These are phyloP conservation scores for Neurospora sp. DNA, from an alignment of 2,329 filamentous ascomycete genomes.

Conservation along the genomic window DNA sequence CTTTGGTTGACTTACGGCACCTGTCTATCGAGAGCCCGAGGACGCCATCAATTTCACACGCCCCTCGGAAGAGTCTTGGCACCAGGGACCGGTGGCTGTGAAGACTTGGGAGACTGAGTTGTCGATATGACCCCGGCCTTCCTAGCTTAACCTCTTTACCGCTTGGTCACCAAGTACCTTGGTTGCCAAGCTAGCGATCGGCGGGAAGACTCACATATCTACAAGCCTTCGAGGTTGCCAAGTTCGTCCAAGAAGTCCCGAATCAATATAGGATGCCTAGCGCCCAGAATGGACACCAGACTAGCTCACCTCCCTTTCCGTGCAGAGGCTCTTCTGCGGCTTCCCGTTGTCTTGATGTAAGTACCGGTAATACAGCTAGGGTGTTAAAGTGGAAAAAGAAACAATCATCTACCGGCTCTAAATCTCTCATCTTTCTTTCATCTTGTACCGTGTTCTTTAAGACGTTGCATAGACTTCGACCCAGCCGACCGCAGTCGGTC, in stretches of 20 bases:
- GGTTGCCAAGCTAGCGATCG: conserved; percentile 10
- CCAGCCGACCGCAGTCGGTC: conserved; percentile 3
- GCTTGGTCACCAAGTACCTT: conserved; percentile 3
- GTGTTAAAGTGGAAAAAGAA: not conserved
- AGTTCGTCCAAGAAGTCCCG: conserved; percentile 7
- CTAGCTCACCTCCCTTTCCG: conserved; percentile 11
- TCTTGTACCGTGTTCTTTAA: not conserved
- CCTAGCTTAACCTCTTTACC: conserved; percentile 13
- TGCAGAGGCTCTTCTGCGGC: conserved; percentile 12
- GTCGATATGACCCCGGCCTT: conserved; percentile 5
- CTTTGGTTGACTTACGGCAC: not conserved
- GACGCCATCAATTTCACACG: conserved; percentile 2
- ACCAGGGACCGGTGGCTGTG: conserved; percentile 5
- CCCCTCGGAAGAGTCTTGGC: conserved; percentile 12
- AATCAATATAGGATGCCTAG: conserved; percentile 17
- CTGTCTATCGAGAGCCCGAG: not conserved
- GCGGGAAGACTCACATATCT: conserved; percentile 14
- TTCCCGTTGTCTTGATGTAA: conserved; percentile 10
- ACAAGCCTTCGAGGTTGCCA: conserved; percentile 15
- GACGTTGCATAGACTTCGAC: not conserved
- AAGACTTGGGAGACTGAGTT: conserved; percentile 9
- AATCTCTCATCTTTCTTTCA: not conserved
- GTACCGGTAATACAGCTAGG: conserved; percentile 6
- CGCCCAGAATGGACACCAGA: conserved; percentile 13
- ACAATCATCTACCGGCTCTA: not conserved